Base-by-base conservation (phyloP, 306 rosid genomes). In the Arachis stenosperma region DNA sequence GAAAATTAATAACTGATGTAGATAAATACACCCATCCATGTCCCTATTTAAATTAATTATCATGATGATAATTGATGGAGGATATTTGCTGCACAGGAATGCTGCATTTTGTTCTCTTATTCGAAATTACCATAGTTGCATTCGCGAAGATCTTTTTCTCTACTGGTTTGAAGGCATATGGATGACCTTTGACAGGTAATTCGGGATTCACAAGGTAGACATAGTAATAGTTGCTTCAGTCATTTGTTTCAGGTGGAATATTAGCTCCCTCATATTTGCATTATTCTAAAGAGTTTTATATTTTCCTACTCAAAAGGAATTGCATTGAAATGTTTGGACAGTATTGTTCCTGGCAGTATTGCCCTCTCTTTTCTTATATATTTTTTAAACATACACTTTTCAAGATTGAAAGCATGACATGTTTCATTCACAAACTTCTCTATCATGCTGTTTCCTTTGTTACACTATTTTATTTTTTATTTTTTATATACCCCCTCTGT, bases 121-220 rank as follows among this genome's bases (percentile, higher is more conserved):
- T 73, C 90, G 78, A 74, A 85, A 86, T 78, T 88, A 86, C 84
- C 81, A 79, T 77, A 74, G 83, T 55, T 73, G 72, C 70, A 81
- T 93, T 36, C 63, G 84, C 70, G 83, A 85, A 76, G 92, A 90
- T 82, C 83, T 93, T 47, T 79, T 87, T 54, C 68, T 88, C 75
- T 89, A 83, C 86, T 93, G 97, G 97, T 90, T 93, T 75, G 83
- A 89, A 85, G 98, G 88, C 81, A 82, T 90, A 75, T 84, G 76
- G 67, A 29, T 78, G 82, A 86, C 79, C 82, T 90, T 93, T 70
- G 92, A 90, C 63, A 89, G 98, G 98, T 93, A 84, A 56, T 50
- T 80, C 66, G 60, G 11, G 37, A 55, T 61, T 51, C 46, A 33
- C 5, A 43, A 53, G 53, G 67, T 68, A 37, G 56, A 51, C 69